Percentiles rank a stretch among this genome's conserved stretches.
These are phyloP conservation scores for Tremellales sp. DNA, from an alignment of 1,284 basidiomycete genomes.

Conservation along the genomic window DNA sequence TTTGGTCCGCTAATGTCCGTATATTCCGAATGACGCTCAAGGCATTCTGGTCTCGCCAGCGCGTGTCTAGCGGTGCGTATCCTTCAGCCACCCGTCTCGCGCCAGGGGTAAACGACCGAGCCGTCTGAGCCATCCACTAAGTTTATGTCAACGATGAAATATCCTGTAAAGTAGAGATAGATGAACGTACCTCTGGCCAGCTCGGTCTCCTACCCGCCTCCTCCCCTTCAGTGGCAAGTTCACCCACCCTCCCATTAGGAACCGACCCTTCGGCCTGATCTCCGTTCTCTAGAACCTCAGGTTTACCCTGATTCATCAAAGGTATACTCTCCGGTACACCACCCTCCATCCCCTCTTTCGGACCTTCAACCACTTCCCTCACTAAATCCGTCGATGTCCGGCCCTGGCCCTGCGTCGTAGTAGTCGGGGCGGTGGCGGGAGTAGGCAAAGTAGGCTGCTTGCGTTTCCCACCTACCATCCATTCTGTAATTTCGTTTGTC, in stretches of 20 bases:
- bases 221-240: neutral
- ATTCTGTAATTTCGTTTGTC: constrained; percentile 65
- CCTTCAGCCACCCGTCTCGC: constrained; percentile 17
- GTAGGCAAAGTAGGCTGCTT: constrained; percentile 32
- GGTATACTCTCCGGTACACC: constrained; percentile 45
- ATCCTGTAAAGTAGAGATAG: neutral
- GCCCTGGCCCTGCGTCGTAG: neutral
- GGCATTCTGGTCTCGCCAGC: constrained; percentile 32
- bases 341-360: constrained; percentile 26
- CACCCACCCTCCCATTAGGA: too few relatives aligned
- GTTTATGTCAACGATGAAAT: neutral
- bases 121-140: constrained; percentile 31
- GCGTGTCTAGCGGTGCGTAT: constrained; percentile 16
- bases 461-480: constrained; percentile 58
- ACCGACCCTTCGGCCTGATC: constrained; percentile 1
- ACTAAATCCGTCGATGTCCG: constrained; percentile 8
- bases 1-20: constrained; percentile 29
- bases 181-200: constrained; percentile 23
- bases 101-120: constrained; percentile 15
- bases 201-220: constrained; percentile 15
- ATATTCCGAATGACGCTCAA: constrained; percentile 26
- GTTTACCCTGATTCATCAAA: constrained; percentile 35
- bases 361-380: constrained; percentile 23
- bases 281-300: neutral
- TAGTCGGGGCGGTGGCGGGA: neutral